Evolutionary conservation across 352 stramenopile genomes (phyloP).

Genomic region (Pythium chondricola): DNA sequence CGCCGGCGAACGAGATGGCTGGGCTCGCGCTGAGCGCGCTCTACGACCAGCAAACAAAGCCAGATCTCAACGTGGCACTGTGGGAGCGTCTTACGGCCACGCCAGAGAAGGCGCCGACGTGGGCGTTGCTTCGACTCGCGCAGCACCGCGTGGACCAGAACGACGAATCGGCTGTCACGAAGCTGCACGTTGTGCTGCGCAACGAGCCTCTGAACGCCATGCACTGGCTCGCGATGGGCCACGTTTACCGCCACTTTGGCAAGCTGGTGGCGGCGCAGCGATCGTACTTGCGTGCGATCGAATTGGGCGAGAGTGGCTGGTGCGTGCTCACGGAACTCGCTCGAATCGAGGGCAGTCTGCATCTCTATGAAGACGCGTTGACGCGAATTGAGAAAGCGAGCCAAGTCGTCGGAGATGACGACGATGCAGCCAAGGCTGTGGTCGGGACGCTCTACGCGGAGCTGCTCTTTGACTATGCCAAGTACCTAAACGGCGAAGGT

Average conservation of each 20-base stretch:
- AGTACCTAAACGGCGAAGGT: constrained; percentile 64
- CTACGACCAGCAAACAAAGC: constrained; percentile 56
- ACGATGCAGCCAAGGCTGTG: constrained; percentile 17
- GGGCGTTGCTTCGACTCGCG: constrained; percentile 63
- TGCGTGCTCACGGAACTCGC: constrained; percentile 72
- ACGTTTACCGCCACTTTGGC: constrained; percentile 77
- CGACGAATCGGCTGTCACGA: constrained; percentile 56
- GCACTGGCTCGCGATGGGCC: constrained; percentile 69
- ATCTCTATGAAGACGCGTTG: constrained; percentile 69
- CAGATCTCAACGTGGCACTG: constrained; percentile 56
- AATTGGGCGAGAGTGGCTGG: constrained; percentile 58
- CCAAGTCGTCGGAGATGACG: constrained; percentile 2
- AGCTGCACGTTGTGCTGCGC: constrained; percentile 68
- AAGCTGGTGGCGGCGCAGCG: constrained; percentile 74
- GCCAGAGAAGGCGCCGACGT: constrained; percentile 54
- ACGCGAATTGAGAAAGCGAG: constrained; percentile 45
- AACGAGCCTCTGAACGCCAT: constrained; percentile 57
- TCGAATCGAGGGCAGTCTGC: constrained; percentile 66
- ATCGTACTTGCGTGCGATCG: constrained; percentile 72
- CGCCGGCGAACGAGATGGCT: constrained; percentile 42
- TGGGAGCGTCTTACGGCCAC: constrained; percentile 62
- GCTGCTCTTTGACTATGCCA: constrained; percentile 73
- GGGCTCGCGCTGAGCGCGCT: constrained; percentile 59
- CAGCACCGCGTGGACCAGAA: constrained; percentile 64
- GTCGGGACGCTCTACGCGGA: constrained; percentile 62